phyloP scores from a whole-genome alignment of 2,329 filamentous ascomycete species.

The Penicillium janthinellum region DNA sequence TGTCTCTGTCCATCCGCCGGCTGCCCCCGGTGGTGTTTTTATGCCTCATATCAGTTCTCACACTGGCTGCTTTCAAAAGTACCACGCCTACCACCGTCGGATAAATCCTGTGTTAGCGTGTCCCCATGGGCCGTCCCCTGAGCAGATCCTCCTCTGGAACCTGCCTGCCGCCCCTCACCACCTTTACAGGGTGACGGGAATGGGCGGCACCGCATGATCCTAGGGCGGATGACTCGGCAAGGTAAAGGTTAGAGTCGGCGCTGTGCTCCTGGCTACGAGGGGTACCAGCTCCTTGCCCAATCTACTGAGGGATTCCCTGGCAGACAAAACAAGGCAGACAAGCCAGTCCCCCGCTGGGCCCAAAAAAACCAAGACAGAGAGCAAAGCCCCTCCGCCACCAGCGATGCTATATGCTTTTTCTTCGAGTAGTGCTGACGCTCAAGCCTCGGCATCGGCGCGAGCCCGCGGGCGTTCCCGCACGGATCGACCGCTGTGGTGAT shows the following conservation, averaged over 20 bases:
- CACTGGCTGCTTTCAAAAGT: not conserved
- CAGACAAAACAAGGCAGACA: not conserved
- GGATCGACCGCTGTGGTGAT: constrained; percentile 9
- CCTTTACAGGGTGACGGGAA: not conserved
- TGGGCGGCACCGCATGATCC: not conserved
- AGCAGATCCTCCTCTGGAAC: not conserved
- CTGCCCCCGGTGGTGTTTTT: not conserved
- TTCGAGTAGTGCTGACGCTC: not conserved
- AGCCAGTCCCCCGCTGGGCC: not conserved
- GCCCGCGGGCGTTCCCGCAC: constrained; percentile 13
- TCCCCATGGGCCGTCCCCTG: not conserved
- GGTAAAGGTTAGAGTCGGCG: not conserved
- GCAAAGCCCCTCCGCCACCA: not conserved
- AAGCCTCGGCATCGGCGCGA: constrained; percentile 1
- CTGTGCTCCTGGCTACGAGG: not conserved
- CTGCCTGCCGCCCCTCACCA: not conserved
- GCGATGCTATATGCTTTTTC: not conserved
- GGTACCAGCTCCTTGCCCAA: not conserved
- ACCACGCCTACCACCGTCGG: not conserved
- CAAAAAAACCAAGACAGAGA: not conserved
- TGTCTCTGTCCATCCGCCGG: not conserved
- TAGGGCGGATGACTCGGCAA: not conserved
- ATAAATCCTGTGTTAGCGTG: not conserved
- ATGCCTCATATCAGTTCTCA: not conserved
- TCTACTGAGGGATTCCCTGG: not conserved